Base-by-base conservation (phyloP, 495 filamentous ascomycete genomes). In the Penicillium flavigenum region DNA sequence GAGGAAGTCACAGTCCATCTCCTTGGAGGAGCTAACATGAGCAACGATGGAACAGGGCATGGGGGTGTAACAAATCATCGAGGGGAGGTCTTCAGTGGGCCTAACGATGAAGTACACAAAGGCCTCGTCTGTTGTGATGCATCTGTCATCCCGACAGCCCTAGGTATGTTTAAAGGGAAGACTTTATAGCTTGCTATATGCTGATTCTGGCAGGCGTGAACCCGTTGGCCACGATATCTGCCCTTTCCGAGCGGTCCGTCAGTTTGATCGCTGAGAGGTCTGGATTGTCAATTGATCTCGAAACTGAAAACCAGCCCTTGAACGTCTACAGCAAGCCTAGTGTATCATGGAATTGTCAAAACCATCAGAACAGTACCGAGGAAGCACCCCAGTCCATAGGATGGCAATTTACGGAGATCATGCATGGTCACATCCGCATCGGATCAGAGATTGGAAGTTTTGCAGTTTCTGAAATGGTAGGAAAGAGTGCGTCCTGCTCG, bases 161-260 rank as follows among this genome's bases (percentile, higher is more conserved):
- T 89, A 12, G 84, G 84, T 29, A 24, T 43, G 56, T 45, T 12
- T 4, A 11, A 27, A 24, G 4, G 7, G 6, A 48, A 10, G 2
- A 14, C 3, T 19, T 44, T 26, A 12, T 14, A 6, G 38, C 36
- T n/a, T 48, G 5, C 24, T 31, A 16, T 17, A 16, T 39, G 14
- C 46, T 48, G 7, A 48, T 24, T 19, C 1, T 39, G 16, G 22
- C 7, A 63, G 56, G 62, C 20, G 83, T 83, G 12, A 89, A 89
- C 61, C 85, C 85, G n/a, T 81, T 87, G 54, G 87, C 84, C 16
- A 90, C 86, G 3, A 88, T 88, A 38, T 79, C 86, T 0, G 85
- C 86, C 19, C 75, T 90, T 24, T 83, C 86, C 0, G 85, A 88
- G 68, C 76, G 86, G 31, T 81, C 79, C 0, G 75, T 88, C 10